These are phyloP conservation scores for Cenchrus fungigraminus DNA, from an alignment of 176 grass and related monocot species.

Conservation along the genomic window DNA sequence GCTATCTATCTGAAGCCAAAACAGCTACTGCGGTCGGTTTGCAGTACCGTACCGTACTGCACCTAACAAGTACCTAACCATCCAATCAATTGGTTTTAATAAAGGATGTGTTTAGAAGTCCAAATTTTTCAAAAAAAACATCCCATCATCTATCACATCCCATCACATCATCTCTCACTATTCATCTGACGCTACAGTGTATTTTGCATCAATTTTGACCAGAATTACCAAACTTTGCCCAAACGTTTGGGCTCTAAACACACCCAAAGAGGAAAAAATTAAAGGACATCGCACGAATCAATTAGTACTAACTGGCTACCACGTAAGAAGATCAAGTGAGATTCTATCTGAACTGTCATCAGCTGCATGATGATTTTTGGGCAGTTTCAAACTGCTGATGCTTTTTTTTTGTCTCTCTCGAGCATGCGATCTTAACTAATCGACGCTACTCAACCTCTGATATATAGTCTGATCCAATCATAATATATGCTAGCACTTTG, in stretches of 20 bases:
- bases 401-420: neutral
- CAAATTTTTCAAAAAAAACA: no score
- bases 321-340: neutral
- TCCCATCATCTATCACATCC: no score
- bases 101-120: no score
- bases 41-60: neutral
- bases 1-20: neutral
- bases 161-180: no score
- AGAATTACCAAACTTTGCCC: no score
- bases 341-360: conserved; percentile 1
- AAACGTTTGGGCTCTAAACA: no score
- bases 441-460: neutral
- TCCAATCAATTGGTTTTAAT: neutral
- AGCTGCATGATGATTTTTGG: neutral
- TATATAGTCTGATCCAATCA: neutral
- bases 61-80: neutral
- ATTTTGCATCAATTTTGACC: no score
- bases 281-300: neutral
- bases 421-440: neutral
- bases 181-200: no score
- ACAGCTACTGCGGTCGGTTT: neutral
- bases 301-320: neutral
- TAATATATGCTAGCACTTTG: neutral
- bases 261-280: neutral
- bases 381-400: neutral